A percentile compares a stretch with the other conserved stretches of the same genome.
These are phyloP conservation scores for Aspergillus viridinutans DNA, from an alignment of 2,329 filamentous ascomycete genomes.

Conservation along the genomic window DNA sequence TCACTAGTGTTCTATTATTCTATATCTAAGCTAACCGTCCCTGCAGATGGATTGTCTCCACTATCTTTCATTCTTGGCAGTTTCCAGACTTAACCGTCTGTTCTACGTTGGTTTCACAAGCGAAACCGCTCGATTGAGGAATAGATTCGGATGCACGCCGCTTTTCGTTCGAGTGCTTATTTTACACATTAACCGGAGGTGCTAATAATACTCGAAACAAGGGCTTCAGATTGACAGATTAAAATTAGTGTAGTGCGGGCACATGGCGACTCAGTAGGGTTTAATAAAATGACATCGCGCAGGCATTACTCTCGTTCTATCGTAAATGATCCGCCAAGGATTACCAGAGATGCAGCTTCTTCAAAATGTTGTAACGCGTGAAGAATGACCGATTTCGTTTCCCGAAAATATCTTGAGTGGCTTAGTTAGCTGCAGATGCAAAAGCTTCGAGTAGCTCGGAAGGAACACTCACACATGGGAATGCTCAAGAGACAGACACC, in stretches of 20 bases:
- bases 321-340: neutral
- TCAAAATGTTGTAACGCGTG: constrained; percentile 67
- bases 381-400: constrained; percentile 74
- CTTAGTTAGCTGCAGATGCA: constrained; percentile 1
- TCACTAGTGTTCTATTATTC: neutral
- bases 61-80: neutral
- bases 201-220: neutral
- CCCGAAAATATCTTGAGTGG: constrained; percentile 67
- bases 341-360: constrained; percentile 36
- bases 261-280: neutral
- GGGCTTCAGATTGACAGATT: neutral
- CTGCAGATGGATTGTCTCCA: neutral
- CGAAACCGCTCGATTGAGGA: neutral
- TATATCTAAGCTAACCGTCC: neutral
- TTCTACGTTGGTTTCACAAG: neutral
- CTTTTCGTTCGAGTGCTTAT: neutral
- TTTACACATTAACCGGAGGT: neutral
- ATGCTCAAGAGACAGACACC: constrained; percentile 70
- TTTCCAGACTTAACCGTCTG: neutral
- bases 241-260: neutral
- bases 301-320: neutral
- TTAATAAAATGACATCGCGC: neutral
- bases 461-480: constrained; percentile 70
- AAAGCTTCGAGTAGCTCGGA: neutral
- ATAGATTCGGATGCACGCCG: neutral